phyloP scores from a whole-genome alignment of 2,329 filamentous ascomycete genomes.

The Dryadomyces sulphureus region DNA sequence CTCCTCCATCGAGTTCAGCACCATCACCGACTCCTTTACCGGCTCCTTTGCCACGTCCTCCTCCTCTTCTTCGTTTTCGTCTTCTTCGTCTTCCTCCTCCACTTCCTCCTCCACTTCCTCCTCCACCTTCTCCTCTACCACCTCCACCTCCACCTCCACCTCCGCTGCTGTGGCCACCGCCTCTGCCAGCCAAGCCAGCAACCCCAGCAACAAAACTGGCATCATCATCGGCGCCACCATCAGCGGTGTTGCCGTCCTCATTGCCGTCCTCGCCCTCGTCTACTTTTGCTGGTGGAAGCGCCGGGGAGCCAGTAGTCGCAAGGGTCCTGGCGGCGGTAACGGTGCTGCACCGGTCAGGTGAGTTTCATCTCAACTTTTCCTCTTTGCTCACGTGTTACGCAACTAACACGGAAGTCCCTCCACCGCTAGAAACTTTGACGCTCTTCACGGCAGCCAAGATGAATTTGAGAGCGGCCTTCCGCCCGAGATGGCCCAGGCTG shows the following conservation, averaged over 20 bases:
- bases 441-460: constrained; percentile 20
- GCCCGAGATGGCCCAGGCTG: constrained; percentile 4
- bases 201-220: constrained; percentile 21
- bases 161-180: constrained; percentile 4
- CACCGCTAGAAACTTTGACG: constrained; percentile 18
- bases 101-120: constrained; percentile 6
- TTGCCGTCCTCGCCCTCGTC: constrained; percentile 26
- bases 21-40: constrained; percentile 26
- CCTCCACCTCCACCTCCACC: constrained; percentile 10
- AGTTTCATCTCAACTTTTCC: constrained; percentile 4
- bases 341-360: constrained; percentile 27
- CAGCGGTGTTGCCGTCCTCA: constrained; percentile 32
- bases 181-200: neutral
- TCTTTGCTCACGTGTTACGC: neutral
- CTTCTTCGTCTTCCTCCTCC: constrained; percentile 3
- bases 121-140: constrained; percentile 9
- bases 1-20: constrained; percentile 21
- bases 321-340: constrained; percentile 23
- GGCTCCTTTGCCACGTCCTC: constrained; percentile 10
- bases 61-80: constrained; percentile 7
- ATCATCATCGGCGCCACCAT: constrained; percentile 40
- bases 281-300: constrained; percentile 28
- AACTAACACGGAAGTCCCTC: neutral
- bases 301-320: constrained; percentile 24
- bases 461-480: constrained; percentile 15